Base-by-base conservation (phyloP, 345 rosid genomes). In the Atalantia buxifolia region DNA sequence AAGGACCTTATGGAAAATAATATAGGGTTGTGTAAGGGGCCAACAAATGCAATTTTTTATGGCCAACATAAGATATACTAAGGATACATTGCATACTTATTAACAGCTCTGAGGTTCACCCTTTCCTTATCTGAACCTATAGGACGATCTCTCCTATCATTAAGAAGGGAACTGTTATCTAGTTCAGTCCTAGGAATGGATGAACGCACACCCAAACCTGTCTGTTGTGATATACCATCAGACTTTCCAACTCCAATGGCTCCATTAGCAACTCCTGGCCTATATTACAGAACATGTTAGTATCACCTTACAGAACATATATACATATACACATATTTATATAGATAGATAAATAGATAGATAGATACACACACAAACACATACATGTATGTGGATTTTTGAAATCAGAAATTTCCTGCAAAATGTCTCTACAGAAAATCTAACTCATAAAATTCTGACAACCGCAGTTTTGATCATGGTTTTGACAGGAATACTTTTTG, bases 91-190 rank as follows among this genome's bases (percentile, higher is more conserved):
- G 80, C 92, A 76, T 93, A 94, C 99, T 90, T 97, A 84, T 86
- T 92, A 81, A 86, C 82, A 70, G 92, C 85, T 85, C 92, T 97
- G 71, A 88, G 76, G 80, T 89, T 93, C 85, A 81, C 87, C 83
- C 92, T 89, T 79, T 94, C 99, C 84, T 94, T 94, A 69, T 93
- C 98, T 25, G 86, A 90, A 84, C 86, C 90, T 85, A 79, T 65
- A 76, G 90, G 81, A 61, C 94, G 91, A 80, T 94, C 98, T 86
- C 90, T 92, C 90, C 86, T 89, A 74, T 94, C 97, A 86, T 71
- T 87, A 75, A 83, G 84, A 87, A 85, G 76, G 65, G 91, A 84
- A 84, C 76, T 82, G 82, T 87, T 87, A 72, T 90, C 97, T 42
- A 86, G 80, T 71, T 93, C 97, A 71, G 87, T 71, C 92, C 91